phyloP scores from a whole-genome alignment of 2,329 filamentous ascomycete species.

The Phialocephala subalpina region DNA sequence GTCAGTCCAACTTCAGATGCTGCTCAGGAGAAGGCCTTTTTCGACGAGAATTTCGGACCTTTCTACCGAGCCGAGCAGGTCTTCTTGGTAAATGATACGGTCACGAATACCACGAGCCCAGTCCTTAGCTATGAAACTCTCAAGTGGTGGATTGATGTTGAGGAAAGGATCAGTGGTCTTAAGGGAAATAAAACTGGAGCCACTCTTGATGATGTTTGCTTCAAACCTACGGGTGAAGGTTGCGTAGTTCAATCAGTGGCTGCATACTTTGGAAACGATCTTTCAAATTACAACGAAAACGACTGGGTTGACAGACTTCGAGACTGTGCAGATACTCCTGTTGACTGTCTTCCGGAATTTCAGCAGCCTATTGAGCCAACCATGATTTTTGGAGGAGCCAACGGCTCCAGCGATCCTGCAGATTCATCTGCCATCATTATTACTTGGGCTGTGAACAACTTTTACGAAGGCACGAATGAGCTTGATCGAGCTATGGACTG shows the following conservation, averaged over 20 bases:
- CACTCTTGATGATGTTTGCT: slow-evolving; percentile 85
- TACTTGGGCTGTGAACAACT: slow-evolving; percentile 95
- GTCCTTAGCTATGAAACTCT: slow-evolving; percentile 90
- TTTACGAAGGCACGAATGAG: slow-evolving; percentile 74
- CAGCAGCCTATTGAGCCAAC: slow-evolving; percentile 87
- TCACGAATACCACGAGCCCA: slow-evolving; percentile 68
- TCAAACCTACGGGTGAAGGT: slow-evolving; percentile 88
- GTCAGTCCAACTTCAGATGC: slow-evolving; percentile 94
- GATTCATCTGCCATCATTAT: slow-evolving; percentile 83
- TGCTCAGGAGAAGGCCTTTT: slow-evolving; percentile 92
- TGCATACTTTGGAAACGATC: slow-evolving; percentile 81
- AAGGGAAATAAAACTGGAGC: slow-evolving; percentile 74
- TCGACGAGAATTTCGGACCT: slow-evolving; percentile 90
- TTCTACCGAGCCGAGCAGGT: slow-evolving; percentile 95
- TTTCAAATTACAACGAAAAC: slow-evolving; percentile 65
- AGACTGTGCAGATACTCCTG: slow-evolving; percentile 80
- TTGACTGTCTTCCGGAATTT: slow-evolving; percentile 86
- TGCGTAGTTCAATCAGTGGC: slow-evolving; percentile 95
- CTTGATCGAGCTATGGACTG: slow-evolving; percentile 85
- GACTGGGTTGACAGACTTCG: slow-evolving; percentile 78
- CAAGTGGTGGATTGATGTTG: slow-evolving; percentile 92
- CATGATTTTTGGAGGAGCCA: slow-evolving; percentile 85
- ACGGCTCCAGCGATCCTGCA: slow-evolving; percentile 68
- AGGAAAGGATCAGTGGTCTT: slow-evolving; percentile 76
- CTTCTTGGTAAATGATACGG: slow-evolving; percentile 90